phyloP scores from a whole-genome alignment of 345 rosid genomes.

The Ricinus communis region DNA sequence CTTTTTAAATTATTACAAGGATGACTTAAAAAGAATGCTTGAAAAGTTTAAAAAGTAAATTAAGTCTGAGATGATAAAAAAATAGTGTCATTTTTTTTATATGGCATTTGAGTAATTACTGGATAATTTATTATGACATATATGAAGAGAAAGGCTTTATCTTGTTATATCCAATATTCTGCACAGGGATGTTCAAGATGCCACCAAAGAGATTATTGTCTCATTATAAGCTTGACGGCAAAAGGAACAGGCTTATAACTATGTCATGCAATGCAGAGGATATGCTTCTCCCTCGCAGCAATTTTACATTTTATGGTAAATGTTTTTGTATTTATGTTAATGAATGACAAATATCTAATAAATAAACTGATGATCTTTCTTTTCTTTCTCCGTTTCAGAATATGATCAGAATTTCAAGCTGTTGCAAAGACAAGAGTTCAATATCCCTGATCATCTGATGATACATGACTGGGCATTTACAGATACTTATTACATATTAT shows the following conservation, averaged over 20 bases:
- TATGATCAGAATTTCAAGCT: constrained; percentile 60
- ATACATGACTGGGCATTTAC: constrained; percentile 97
- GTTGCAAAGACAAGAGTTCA: constrained; percentile 53
- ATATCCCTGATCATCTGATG: constrained; percentile 77
- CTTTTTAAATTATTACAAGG: too few relatives aligned
- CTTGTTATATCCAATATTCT: too few relatives aligned
- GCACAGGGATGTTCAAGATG: constrained; percentile 77
- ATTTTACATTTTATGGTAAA: constrained; percentile 79
- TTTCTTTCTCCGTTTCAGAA: constrained; percentile 40
- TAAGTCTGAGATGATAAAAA: too few relatives aligned
- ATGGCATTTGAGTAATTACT: too few relatives aligned
- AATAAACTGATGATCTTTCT: not conserved
- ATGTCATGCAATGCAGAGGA: constrained; percentile 89
- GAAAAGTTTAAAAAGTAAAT: too few relatives aligned
- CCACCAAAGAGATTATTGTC: constrained; percentile 81
- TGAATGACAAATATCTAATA: too few relatives aligned
- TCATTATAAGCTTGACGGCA: constrained; percentile 72
- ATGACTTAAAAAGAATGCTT: too few relatives aligned
- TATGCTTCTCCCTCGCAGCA: constrained; percentile 79
- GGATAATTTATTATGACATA: too few relatives aligned
- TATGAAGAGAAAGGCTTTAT: too few relatives aligned
- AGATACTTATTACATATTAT: constrained; percentile 67
- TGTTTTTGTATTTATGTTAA: too few relatives aligned
- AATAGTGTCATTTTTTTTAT: too few relatives aligned
- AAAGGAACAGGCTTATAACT: constrained; percentile 62